These are phyloP conservation scores for Neurospora sp. DNA, from an alignment of 495 filamentous ascomycete genomes.

Conservation along the genomic window DNA sequence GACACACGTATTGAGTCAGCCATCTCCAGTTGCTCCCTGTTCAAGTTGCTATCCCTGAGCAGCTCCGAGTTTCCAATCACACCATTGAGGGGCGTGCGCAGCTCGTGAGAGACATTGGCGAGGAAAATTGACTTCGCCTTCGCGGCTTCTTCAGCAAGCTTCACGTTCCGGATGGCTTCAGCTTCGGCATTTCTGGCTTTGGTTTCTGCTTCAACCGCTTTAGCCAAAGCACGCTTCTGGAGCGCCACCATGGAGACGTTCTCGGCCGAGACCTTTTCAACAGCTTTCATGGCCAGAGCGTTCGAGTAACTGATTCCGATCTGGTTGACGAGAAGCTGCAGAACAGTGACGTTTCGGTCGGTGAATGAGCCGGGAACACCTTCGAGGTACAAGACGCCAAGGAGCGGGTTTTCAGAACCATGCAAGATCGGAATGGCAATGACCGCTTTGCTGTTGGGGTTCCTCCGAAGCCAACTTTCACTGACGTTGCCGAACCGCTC, in stretches of 20 bases:
- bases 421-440: slow-evolving; percentile 82
- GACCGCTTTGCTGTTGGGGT: slow-evolving; percentile 63
- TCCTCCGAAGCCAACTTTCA: slow-evolving; percentile 56
- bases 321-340: slow-evolving; percentile 80
- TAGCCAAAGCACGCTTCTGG: slow-evolving; percentile 70
- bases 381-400: slow-evolving; percentile 80
- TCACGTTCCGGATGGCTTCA: slow-evolving; percentile 76
- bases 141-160: slow-evolving; percentile 82
- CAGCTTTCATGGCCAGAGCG: slow-evolving; percentile 69
- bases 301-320: slow-evolving; percentile 84
- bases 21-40: slow-evolving; percentile 76
- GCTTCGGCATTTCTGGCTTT: slow-evolving; percentile 77
- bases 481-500: slow-evolving; percentile 78
- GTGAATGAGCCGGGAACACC: slow-evolving; percentile 79
- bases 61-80: slow-evolving; percentile 87
- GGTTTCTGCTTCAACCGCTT: slow-evolving; percentile 69
- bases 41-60: slow-evolving; percentile 65
- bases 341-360: slow-evolving; percentile 74
- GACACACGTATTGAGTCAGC: slow-evolving; percentile 89
- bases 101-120: slow-evolving; percentile 82
- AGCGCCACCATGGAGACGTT: slow-evolving; percentile 82
- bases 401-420: slow-evolving; percentile 52
- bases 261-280: slow-evolving; percentile 67
- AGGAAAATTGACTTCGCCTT: slow-evolving; percentile 88
- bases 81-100: slow-evolving; percentile 78